Evolutionary conservation across 176 grass and related monocot species (phyloP).

Genomic region (Triticum monococcum): DNA sequence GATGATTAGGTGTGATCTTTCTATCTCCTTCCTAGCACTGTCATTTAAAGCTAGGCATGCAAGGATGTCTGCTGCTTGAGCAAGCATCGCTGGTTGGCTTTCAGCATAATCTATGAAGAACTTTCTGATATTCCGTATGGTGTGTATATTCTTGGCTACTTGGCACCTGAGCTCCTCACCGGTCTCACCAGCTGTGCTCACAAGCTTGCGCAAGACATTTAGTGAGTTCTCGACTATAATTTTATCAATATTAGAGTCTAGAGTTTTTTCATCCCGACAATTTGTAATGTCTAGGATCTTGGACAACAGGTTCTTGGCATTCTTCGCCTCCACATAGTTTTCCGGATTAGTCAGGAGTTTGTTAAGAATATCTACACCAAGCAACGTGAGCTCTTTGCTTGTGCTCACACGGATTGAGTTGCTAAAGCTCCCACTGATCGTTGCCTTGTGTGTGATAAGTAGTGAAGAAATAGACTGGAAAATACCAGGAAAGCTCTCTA

Average conservation of each 20-base stretch:
- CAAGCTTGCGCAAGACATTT: background rate
- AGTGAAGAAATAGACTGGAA: background rate
- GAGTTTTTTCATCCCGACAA: background rate
- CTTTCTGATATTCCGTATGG: background rate
- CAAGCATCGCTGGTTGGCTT: background rate
- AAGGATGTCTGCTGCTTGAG: background rate
- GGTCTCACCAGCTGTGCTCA: background rate
- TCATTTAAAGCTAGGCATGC: background rate
- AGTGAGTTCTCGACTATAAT: background rate
- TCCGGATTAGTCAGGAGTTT: background rate
- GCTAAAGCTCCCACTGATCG: background rate
- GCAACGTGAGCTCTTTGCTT: background rate
- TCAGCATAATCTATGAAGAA: background rate
- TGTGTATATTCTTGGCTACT: background rate
- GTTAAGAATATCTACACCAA: background rate
- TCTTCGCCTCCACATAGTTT: background rate
- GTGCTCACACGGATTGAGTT: background rate
- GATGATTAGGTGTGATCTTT: background rate
- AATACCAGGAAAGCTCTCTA: background rate
- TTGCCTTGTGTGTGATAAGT: background rate
- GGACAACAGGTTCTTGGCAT: background rate
- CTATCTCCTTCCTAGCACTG: background rate
- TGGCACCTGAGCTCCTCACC: background rate
- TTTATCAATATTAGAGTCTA: background rate
- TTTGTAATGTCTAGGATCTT: background rate